Evolutionary conservation across 1,284 basidiomycete species (phyloP).

Genomic region (Rhodotorula sp.): DNA sequence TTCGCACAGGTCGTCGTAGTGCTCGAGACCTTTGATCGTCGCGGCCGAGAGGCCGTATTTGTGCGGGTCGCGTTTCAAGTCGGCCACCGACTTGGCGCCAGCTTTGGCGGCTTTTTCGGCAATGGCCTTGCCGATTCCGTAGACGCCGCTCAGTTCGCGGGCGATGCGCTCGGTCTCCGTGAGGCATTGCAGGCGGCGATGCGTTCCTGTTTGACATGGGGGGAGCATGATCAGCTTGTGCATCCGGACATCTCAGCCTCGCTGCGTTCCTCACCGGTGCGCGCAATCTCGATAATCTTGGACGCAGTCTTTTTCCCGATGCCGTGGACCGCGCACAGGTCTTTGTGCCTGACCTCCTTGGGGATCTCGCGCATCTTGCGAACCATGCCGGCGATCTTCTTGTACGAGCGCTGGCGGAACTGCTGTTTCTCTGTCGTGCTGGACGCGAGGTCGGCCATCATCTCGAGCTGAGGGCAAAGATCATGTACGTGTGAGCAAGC

Average conservation of each 20-base stretch:
- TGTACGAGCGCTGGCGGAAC: conserved; percentile 35
- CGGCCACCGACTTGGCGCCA: conserved; percentile 76
- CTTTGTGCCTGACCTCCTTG: conserved; percentile 59
- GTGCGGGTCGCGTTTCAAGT: conserved; percentile 60
- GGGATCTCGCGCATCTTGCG: conserved; percentile 13
- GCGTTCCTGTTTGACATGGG: conserved; percentile 60
- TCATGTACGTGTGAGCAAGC: too few species aligned
- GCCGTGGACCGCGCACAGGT: conserved; percentile 55
- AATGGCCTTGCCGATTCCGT: conserved; percentile 57
- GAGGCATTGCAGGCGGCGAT: conserved; percentile 21
- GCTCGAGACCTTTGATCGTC: conserved; percentile 60
- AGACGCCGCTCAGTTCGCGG: conserved; percentile 53
- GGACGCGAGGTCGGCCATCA: conserved; percentile 2
- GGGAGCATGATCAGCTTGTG: conserved; percentile 44
- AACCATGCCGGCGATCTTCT: conserved; percentile 29
- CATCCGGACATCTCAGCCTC: conserved; percentile 54
- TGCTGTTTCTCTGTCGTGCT: conserved; percentile 15
- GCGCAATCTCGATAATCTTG: conserved; percentile 74
- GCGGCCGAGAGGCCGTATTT: conserved; percentile 65
- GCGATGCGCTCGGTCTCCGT: not conserved
- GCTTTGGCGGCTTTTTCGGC: conserved; percentile 69
- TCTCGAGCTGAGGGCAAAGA: too few species aligned
- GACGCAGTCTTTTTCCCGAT: conserved; percentile 15
- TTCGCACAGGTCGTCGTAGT: conserved; percentile 73
- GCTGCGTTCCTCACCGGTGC: conserved; percentile 62